Conservation (phyloP, 768 basidiomycete genomes). For the Kwoniella heveanensis region DNA sequence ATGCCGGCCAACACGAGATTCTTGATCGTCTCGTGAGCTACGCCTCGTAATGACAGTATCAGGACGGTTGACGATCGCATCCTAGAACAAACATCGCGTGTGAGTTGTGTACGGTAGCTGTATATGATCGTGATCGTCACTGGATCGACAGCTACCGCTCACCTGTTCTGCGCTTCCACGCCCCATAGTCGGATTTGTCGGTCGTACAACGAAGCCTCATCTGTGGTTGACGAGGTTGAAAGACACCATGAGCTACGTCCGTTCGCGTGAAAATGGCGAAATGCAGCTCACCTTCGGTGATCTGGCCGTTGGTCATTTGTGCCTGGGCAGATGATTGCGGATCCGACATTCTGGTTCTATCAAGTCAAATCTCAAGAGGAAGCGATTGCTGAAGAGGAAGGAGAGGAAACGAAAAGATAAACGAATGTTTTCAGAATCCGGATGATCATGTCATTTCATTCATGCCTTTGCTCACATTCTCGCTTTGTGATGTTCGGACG, state of each 20-base stretch:
- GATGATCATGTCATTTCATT: too few species aligned
- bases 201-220: constrained; percentile 82
- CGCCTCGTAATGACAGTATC: constrained; percentile 73
- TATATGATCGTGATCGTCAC: too few species aligned
- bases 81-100: too few species aligned
- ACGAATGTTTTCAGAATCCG: too few species aligned
- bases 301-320: constrained; percentile 21
- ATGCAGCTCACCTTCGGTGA: constrained; percentile 42
- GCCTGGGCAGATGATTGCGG: neutral
- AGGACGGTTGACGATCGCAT: constrained; percentile 93
- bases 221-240: constrained; percentile 27
- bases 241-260: constrained; percentile 31
- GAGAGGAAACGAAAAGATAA: neutral
- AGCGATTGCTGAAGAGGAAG: constrained; percentile 6
- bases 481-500: too few species aligned
- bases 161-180: constrained; percentile 95
- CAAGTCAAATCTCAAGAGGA: too few species aligned
- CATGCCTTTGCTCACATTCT: too few species aligned
- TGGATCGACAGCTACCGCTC: constrained; percentile 27
- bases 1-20: constrained; percentile 97
- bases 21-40: constrained; percentile 92
- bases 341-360: constrained; percentile 6
- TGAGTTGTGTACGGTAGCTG: too few species aligned
- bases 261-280: neutral
- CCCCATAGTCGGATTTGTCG: constrained; percentile 98